These are phyloP conservation scores for Vaucheria bursata DNA, from an alignment of 352 stramenopile species.

Conservation along the genomic window DNA sequence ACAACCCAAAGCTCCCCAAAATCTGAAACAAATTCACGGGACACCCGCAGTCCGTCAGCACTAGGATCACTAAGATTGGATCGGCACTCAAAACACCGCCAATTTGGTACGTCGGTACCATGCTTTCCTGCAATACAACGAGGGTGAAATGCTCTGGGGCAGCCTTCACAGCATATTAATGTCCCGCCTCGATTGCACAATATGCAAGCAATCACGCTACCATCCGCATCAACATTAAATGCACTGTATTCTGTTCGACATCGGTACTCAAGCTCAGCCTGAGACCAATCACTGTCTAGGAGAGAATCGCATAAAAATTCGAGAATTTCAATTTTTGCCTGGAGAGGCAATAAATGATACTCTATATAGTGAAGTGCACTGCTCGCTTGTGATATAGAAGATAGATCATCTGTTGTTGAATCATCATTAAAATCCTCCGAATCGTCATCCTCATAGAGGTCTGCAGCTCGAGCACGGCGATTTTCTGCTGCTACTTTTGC, in stretches of 20 bases:
- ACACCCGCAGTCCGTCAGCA: conserved; percentile 13
- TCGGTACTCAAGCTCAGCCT: conserved; percentile 32
- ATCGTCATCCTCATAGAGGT: not conserved
- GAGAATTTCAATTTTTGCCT: conserved; percentile 27
- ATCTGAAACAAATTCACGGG: conserved; percentile 1
- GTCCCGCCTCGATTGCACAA: conserved; percentile 32
- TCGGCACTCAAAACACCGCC: conserved; percentile 33
- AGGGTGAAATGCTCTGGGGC: conserved; percentile 33
- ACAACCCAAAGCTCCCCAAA: conserved; percentile 35
- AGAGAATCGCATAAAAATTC: conserved; percentile 31
- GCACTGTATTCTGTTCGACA: conserved; percentile 11
- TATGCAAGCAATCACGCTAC: conserved; percentile 35
- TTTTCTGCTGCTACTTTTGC: conserved; percentile 7
- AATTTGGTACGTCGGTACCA: conserved; percentile 26
- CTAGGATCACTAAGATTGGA: conserved; percentile 15
- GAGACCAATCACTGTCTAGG: conserved; percentile 34
- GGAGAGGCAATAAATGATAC: conserved; percentile 39
- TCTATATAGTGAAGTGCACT: conserved; percentile 15
- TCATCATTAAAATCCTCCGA: not conserved
- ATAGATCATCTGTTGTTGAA: not conserved
- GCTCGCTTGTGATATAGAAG: not conserved
- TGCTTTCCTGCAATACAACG: conserved; percentile 27
- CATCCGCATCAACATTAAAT: conserved; percentile 34
- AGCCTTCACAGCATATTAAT: conserved; percentile 40
- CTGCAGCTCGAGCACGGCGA: not conserved